These are phyloP conservation scores for Fraxinus cuspidata DNA, from an alignment of 257 asterid species.

Conservation along the genomic window DNA sequence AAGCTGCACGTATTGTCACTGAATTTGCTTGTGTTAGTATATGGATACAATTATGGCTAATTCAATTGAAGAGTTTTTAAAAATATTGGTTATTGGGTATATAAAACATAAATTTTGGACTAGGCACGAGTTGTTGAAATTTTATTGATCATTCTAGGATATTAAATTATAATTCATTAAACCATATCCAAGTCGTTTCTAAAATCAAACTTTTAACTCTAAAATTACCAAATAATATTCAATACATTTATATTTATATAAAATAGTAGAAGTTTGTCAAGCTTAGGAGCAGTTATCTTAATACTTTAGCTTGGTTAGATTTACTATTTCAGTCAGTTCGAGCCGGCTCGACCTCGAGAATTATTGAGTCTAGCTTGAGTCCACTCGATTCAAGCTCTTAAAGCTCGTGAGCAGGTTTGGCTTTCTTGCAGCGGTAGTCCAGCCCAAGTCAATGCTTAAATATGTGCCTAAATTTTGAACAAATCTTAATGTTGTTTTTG, in stretches of 20 bases:
- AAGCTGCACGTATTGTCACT: conserved; percentile 18
- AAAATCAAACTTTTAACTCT: not conserved
- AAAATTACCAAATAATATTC: not conserved
- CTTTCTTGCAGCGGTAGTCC: not conserved
- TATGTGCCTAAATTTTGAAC: not conserved
- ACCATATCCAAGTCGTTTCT: not conserved
- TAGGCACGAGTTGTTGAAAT: not conserved
- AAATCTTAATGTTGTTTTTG: not conserved
- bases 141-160: not conserved
- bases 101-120: not conserved
- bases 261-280: not conserved
- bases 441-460: not conserved
- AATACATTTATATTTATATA: not conserved
- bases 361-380: not conserved
- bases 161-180: not conserved
- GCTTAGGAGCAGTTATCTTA: not conserved
- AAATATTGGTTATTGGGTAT: not conserved
- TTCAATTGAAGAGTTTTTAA: not conserved
- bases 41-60: not conserved
- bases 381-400: not conserved
- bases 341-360: not conserved
- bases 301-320: not conserved
- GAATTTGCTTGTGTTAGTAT: not conserved
- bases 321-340: not conserved
- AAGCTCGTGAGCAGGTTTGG: not conserved